Percentiles rank a stretch among this genome's conserved stretches.
Evolutionary conservation across 208 protist genomes (phyloP).

Genomic region (Wallacemonas collosoma): DNA sequence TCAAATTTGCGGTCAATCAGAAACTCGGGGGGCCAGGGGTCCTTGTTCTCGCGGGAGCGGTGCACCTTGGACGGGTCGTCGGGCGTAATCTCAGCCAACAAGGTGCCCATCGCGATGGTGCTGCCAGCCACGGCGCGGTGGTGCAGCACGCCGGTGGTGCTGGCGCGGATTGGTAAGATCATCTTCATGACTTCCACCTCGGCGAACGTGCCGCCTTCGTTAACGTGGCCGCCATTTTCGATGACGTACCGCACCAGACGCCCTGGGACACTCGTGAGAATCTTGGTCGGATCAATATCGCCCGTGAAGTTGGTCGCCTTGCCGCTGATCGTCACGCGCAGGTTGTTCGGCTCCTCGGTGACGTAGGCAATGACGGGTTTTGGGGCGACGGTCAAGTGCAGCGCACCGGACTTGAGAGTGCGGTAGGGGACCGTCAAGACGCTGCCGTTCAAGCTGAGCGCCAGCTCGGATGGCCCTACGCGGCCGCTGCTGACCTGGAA

Average conservation of each 20-base stretch:
- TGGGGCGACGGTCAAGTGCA: slow-evolving; percentile 75
- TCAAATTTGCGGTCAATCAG: slow-evolving; percentile 53
- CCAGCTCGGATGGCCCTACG: slow-evolving; percentile 54
- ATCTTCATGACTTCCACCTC: slow-evolving; percentile 99
- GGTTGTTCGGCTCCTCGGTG: slow-evolving; percentile 88
- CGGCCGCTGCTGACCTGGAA: slow-evolving; percentile 71
- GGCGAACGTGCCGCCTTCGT: slow-evolving; percentile 86
- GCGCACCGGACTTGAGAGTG: slow-evolving; percentile 77
- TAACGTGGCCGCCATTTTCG: slow-evolving; percentile 90
- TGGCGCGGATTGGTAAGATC: slow-evolving; percentile 92
- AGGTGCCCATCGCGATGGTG: slow-evolving; percentile 92
- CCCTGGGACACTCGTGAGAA: slow-evolving; percentile 92
- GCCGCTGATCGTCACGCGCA: slow-evolving; percentile 92
- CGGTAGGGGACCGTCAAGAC: slow-evolving; percentile 73
- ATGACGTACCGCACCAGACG: slow-evolving; percentile 96
- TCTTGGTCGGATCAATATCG: slow-evolving; percentile 95
- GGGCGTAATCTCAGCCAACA: slow-evolving; percentile 93
- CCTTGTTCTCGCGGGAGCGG: slow-evolving; percentile 52
- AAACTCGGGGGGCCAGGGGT: slow-evolving; percentile 67
- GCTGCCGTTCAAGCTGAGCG: slow-evolving; percentile 78
- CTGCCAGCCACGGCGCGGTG: slow-evolving; percentile 82
- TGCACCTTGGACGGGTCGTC: slow-evolving; percentile 92
- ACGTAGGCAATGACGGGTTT: slow-evolving; percentile 92
- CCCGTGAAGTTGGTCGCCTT: slow-evolving; percentile 92
- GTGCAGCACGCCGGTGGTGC: slow-evolving; percentile 78